Conservation (phyloP, 805 yeast species). For the Candida nitratophila region DNA sequence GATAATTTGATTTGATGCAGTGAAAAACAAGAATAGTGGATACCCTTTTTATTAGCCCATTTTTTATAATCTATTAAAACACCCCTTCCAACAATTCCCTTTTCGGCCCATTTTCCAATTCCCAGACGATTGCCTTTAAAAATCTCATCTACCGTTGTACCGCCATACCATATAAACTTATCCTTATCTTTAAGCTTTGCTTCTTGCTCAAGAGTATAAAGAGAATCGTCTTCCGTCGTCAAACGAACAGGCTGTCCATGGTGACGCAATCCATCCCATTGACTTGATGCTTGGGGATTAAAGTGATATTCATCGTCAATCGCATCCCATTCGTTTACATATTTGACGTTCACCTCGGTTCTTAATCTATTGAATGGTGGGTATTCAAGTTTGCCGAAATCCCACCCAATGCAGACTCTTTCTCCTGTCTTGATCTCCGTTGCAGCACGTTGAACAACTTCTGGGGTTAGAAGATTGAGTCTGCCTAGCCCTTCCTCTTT, state of each 20-base stretch:
- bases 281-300: slow-evolving; percentile 23
- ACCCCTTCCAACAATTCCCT: slow-evolving; percentile 28
- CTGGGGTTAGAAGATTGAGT: slow-evolving; percentile 7
- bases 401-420: slow-evolving; percentile 8
- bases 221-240: slow-evolving; percentile 11
- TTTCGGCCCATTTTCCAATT: slow-evolving; percentile 14
- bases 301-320: slow-evolving; percentile 19
- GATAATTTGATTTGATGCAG: slow-evolving; percentile 15
- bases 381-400: slow-evolving; percentile 5
- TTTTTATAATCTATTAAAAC: slow-evolving; percentile 24
- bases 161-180: slow-evolving; percentile 6
- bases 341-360: slow-evolving; percentile 3
- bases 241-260: slow-evolving; percentile 15
- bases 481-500: slow-evolving; percentile 8
- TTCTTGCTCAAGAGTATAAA: slow-evolving; percentile 14
- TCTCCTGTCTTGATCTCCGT: slow-evolving; percentile 10
- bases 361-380: slow-evolving; percentile 6
- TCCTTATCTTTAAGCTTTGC: slow-evolving; percentile 4
- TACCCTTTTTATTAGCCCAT: slow-evolving; percentile 20
- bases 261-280: slow-evolving; percentile 25
- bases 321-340: slow-evolving; percentile 5
- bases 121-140: slow-evolving; percentile 5
- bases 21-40: slow-evolving; percentile 19
- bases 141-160: slow-evolving; percentile 6
- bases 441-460: slow-evolving; percentile 5